Percentiles rank a stretch among this genome's conserved stretches.
Conservation (phyloP, 2,329 filamentous ascomycete genomes). For the Aspergillus unguis region DNA sequence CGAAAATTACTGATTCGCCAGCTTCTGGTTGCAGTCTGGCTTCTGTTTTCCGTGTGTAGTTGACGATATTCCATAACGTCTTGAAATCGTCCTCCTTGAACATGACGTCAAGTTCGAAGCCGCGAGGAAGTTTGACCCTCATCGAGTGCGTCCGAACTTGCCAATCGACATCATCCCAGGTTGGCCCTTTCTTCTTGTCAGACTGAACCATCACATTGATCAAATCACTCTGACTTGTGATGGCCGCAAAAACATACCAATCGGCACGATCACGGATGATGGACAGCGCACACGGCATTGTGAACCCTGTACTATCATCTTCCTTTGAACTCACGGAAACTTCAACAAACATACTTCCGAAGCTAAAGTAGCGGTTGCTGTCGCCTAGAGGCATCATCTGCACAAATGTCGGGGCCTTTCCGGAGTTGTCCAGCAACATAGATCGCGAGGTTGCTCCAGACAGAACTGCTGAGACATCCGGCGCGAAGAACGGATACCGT, state of each 20-base stretch:
- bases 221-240: slow-evolving; percentile 75
- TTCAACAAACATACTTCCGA: slow-evolving; percentile 72
- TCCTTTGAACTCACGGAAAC: slow-evolving; percentile 67
- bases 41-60: slow-evolving; percentile 76
- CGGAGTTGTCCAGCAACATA: slow-evolving; percentile 46
- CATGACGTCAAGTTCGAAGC: slow-evolving; percentile 68
- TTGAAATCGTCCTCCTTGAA: slow-evolving; percentile 75
- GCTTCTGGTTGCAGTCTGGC: slow-evolving; percentile 64
- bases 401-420: slow-evolving; percentile 52
- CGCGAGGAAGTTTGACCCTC: slow-evolving; percentile 68
- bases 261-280: slow-evolving; percentile 68
- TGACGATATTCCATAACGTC: slow-evolving; percentile 76
- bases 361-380: slow-evolving; percentile 69
- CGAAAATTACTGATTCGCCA: slow-evolving; percentile 69
- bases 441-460: slow-evolving; percentile 53
- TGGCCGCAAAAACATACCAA: slow-evolving; percentile 65
- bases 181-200: slow-evolving; percentile 64
- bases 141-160: slow-evolving; percentile 64
- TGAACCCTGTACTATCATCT: slow-evolving; percentile 65
- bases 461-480: slow-evolving; percentile 68
- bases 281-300: slow-evolving; percentile 72
- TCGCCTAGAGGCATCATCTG: slow-evolving; percentile 76
- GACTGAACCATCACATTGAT: slow-evolving; percentile 71
- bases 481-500: slow-evolving; percentile 68
- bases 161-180: slow-evolving; percentile 82